Percentiles rank a stretch among this genome's conserved stretches.
These are phyloP conservation scores for Kwoniella dejecticola DNA, from an alignment of 768 basidiomycete genomes.

Conservation along the genomic window DNA sequence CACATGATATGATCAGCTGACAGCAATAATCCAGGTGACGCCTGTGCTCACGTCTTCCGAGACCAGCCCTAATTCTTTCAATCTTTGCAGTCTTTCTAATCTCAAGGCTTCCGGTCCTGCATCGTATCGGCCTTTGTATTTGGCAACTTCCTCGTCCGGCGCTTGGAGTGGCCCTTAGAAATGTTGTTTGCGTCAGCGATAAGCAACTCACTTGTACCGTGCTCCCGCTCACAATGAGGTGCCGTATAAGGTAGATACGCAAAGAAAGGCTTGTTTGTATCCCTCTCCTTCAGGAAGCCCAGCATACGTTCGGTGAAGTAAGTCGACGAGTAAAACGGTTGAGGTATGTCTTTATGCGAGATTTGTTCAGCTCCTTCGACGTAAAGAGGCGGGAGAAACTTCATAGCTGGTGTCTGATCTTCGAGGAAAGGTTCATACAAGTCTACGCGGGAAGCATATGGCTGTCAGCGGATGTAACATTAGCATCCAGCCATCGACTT, in stretches of 20 bases:
- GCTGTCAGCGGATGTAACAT: no score
- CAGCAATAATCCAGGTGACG: not conserved
- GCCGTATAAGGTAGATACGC: conserved; percentile 51
- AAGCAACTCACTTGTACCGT: not conserved
- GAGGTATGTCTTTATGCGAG: conserved; percentile 36
- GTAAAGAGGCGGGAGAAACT: conserved; percentile 39
- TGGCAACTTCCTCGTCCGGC: conserved; percentile 32
- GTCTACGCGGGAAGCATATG: conserved; percentile 14
- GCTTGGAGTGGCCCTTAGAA: conserved; percentile 45
- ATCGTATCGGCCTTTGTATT: conserved; percentile 48
- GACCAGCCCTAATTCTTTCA: conserved; percentile 45
- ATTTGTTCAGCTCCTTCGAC: conserved; percentile 37
- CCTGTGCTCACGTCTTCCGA: conserved; percentile 22
- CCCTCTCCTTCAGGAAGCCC: conserved; percentile 28
- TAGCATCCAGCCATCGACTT: no score
- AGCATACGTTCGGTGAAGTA: conserved; percentile 34
- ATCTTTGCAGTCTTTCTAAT: conserved; percentile 29
- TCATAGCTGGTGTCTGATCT: conserved; percentile 39
- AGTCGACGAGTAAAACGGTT: conserved; percentile 42
- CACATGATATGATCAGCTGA: not conserved
- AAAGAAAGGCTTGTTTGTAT: conserved; percentile 46
- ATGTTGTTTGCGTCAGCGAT: not conserved
- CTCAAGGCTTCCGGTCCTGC: conserved; percentile 48
- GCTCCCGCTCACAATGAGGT: conserved; percentile 40
- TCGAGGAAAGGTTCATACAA: conserved; percentile 35